These are phyloP conservation scores for Pseudogymnoascus sp. DNA, from an alignment of 2,329 filamentous ascomycete species.

Conservation along the genomic window DNA sequence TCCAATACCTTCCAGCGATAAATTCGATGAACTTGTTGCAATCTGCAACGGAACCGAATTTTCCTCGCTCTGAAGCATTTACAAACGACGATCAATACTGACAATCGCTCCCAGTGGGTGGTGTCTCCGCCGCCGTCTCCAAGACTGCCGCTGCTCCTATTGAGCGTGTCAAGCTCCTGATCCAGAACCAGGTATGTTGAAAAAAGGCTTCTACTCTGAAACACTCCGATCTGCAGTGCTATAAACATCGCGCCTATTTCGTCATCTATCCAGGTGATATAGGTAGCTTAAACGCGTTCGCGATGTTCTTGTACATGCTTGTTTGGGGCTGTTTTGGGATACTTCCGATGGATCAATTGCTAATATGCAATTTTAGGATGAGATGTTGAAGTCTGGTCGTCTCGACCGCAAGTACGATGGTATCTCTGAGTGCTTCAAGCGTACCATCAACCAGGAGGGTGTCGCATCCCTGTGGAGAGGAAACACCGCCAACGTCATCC, in stretches of 20 bases:
- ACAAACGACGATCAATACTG: constrained; percentile 16
- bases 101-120: constrained; percentile 67
- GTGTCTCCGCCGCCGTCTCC: constrained; percentile 99
- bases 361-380: constrained; percentile 58
- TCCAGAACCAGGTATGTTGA: constrained; percentile 95
- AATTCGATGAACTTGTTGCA: background rate
- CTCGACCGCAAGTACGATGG: constrained; percentile 94
- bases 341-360: constrained; percentile 5
- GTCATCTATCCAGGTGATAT: background rate
- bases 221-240: constrained; percentile 3
- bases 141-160: constrained; percentile 99
- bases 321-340: background rate
- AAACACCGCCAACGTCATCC: constrained; percentile 99
- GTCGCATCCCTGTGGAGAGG: constrained; percentile 94
- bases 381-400: constrained; percentile 98
- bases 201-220: constrained; percentile 12
- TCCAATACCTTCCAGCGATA: background rate
- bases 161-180: constrained; percentile 99
- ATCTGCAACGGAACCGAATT: background rate
- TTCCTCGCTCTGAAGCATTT: background rate
- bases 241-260: background rate
- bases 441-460: constrained; percentile 86
- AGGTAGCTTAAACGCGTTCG: background rate
- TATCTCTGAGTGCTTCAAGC: constrained; percentile 90
- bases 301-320: background rate